Conservation (phyloP, 305 asterid species). For the Fraxinus greggii region DNA sequence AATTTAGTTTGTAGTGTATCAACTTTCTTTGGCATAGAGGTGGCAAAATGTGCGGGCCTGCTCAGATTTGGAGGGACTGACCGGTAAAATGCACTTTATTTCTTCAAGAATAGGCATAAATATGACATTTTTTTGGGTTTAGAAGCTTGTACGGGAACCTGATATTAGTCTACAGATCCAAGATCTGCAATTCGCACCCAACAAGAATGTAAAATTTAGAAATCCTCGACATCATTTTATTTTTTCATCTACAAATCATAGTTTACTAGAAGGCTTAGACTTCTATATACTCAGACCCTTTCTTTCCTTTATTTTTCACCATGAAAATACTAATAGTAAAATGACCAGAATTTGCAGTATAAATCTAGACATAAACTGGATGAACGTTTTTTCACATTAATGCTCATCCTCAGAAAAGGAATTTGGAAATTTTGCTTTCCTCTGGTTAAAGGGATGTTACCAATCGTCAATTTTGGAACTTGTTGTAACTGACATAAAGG, state of each 20-base stretch:
- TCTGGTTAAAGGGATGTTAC: not conserved
- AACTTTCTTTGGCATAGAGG: not conserved
- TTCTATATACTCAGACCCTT: not conserved
- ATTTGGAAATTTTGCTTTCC: no score
- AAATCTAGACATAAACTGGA: not conserved
- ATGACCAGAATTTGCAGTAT: not conserved
- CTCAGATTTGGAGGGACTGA: not conserved
- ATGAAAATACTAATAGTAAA: not conserved
- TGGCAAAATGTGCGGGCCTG: not conserved
- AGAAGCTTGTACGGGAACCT: not conserved
- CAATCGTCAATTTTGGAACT: not conserved
- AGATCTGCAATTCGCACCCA: not conserved
- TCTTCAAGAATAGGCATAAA: not conserved
- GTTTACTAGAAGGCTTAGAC: not conserved
- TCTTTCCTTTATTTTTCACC: not conserved
- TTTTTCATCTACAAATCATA: not conserved
- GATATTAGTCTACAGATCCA: not conserved
- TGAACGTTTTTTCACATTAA: not conserved
- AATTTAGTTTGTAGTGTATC: not conserved
- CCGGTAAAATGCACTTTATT: not conserved
- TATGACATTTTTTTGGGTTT: not conserved
- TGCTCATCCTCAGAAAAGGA: not conserved
- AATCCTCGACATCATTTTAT: not conserved
- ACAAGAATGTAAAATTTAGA: no score
- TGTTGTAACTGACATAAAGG: no score